These are phyloP conservation scores for Globisporangium uncinulatum DNA, from an alignment of 352 stramenopile species.

Conservation along the genomic window DNA sequence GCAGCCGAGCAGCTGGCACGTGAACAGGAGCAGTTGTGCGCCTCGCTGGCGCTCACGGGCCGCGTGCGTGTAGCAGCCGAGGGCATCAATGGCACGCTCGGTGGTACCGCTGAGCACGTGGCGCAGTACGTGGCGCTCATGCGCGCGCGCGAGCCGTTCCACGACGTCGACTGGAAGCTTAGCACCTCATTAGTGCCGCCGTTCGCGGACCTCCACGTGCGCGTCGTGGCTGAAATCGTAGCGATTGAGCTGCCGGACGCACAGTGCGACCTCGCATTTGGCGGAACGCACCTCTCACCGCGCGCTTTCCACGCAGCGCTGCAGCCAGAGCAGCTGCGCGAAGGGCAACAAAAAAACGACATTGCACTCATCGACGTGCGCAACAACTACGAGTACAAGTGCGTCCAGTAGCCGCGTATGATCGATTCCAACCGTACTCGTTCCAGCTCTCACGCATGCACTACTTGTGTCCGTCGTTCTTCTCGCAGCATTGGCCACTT, in stretches of 20 bases:
- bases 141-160: constrained; percentile 23
- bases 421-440: too few relatives aligned
- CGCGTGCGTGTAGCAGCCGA: constrained; percentile 77
- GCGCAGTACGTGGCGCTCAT: constrained; percentile 64
- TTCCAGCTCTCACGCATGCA: background rate
- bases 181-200: constrained; percentile 38
- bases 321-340: constrained; percentile 16
- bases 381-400: constrained; percentile 82
- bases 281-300: constrained; percentile 54
- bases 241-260: constrained; percentile 59
- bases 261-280: constrained; percentile 34
- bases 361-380: constrained; percentile 67
- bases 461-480: background rate
- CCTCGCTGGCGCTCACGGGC: constrained; percentile 46
- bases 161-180: constrained; percentile 83
- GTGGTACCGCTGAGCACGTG: constrained; percentile 31
- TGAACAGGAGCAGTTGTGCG: constrained; percentile 44
- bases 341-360: constrained; percentile 6
- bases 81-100: constrained; percentile 85
- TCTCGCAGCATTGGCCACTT: constrained; percentile 64
- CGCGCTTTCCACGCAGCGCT: constrained; percentile 48
- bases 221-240: constrained; percentile 66
- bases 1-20: constrained; percentile 32
- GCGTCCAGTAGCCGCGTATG: constrained; percentile 5
- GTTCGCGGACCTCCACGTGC: constrained; percentile 69